Base-by-base conservation (phyloP, 306 rosid genomes). In the Pterocarpus santalinus region DNA sequence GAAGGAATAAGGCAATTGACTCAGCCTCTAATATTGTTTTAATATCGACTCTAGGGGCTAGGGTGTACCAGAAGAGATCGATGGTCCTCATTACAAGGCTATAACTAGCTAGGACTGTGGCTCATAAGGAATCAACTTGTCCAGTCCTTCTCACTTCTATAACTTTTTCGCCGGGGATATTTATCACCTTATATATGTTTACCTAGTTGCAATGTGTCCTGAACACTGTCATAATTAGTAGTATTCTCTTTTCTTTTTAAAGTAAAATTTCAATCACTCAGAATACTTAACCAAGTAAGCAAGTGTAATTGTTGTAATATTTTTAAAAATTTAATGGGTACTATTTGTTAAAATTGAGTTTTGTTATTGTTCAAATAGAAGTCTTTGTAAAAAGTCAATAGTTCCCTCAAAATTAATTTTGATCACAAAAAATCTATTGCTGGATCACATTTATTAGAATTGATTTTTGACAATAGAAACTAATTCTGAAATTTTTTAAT, bases 1-100 rank as follows among this genome's bases (percentile, higher is more conserved):
- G 66, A 73, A 72, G 80, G 80, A 70, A 72, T 78, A 44, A 36
- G 38, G 73, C 56, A 77, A 43, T 43, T 77, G 75, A 41, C 57
- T 49, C 67, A 13, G 36, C 58, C 57, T 52, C 46, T 5, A 32
- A 44, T 15, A 16, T 34, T 61, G 32, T 57, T 79, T 69, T 56
- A 57, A 32, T 43, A 33, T 43, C 22, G 68, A 78, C 35, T 43
- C 49, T 39, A 51, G 17, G 2, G 51, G 17, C 36, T 57, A 56
- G 36, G 69, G 61, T 46, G 70, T 69, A 17, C 41, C 62, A 33
- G 4, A 44, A 46, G 76, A 57, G 6, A 22, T 10, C 6, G 70
- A 68, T 46, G 71, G 43, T 47, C 83, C 77, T 79, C 56, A 52
- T 22, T 22, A 15, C 28, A 71, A 71, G 47, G 38, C 69, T 63